Evolutionary conservation across 306 rosid species (phyloP), one percentile per base, ranked within the genome.

Genomic region (Calophaca sinica): DNA sequence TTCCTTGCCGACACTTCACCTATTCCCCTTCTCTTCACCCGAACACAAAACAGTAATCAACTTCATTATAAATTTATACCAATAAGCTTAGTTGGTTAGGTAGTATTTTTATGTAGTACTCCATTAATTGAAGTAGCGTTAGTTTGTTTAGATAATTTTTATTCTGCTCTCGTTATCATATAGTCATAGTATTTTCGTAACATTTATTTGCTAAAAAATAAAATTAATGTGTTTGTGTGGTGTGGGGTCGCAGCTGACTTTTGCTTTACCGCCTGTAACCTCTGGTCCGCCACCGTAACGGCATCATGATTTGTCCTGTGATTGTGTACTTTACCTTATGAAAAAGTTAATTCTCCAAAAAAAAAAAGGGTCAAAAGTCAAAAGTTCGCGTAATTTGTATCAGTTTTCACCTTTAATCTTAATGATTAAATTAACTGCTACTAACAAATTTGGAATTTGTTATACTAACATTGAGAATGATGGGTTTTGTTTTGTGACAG

Each of bases 1-100:
- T 63, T 54, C 26, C 28, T 45, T 82, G 88, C 96, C 94, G 94
- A 90, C 98, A 86, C 85, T 85, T 81, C 84, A 79, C 42, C 57
- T 61, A 69, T 84, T 42, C 76, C 53, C 41, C 72, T 73, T 67
- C 71, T 76, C 84, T 77, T 2, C 90, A 87, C 85, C 55, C 72
- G 69, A 60, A 64, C 74, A 63, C 62, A 20, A 29, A 51, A 45
- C 58, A 14, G 39, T 67, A 26, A 13, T 32, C 52, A 39, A 28
- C 33, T 58, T 31, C 39, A 44, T 11, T 32, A 60, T 41, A 50
- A 62, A 20, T 20, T 20, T 20, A 20, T 20, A 20, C 26, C 11
- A 55, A n/a, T 29, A 44, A 8, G 48, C 5, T 72, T 35, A 10
- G 15, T 39, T 65, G 6, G 31, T 46, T 64, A 10, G 72, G 42